These are phyloP conservation scores for Metschnikowia amazonensis DNA, from an alignment of 805 yeast species.

Conservation along the genomic window DNA sequence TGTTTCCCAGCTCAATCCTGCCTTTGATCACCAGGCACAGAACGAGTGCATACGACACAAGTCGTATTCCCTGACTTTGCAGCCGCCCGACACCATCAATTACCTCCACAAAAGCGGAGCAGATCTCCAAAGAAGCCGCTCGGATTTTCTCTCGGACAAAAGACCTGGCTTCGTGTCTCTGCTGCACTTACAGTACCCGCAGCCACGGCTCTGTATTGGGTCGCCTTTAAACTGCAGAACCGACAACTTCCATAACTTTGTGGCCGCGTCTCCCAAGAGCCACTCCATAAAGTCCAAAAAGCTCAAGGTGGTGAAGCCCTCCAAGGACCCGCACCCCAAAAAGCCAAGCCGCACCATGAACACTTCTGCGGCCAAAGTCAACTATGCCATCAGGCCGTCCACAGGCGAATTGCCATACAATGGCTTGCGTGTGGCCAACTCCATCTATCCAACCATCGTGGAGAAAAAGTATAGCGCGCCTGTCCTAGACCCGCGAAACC, in stretches of 20 bases:
- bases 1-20: not conserved
- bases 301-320: not conserved
- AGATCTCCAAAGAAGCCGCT: not conserved
- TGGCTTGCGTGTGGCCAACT: not conserved
- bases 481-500: conserved; percentile 58
- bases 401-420: not conserved
- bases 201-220: not conserved
- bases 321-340: not conserved
- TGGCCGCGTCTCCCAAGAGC: not conserved
- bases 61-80: not conserved
- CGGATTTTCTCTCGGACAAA: not conserved
- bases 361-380: not conserved
- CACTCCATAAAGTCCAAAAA: not conserved
- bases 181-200: not conserved
- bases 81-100: not conserved
- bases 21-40: not conserved
- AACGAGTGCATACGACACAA: not conserved
- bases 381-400: not conserved
- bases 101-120: not conserved
- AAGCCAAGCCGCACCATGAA: not conserved
- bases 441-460: conserved; percentile 8
- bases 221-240: not conserved
- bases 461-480: conserved; percentile 63
- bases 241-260: not conserved
- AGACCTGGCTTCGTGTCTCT: not conserved